phyloP scores from a whole-genome alignment of 1,139 yeast species.

The Spathaspora sp. region DNA sequence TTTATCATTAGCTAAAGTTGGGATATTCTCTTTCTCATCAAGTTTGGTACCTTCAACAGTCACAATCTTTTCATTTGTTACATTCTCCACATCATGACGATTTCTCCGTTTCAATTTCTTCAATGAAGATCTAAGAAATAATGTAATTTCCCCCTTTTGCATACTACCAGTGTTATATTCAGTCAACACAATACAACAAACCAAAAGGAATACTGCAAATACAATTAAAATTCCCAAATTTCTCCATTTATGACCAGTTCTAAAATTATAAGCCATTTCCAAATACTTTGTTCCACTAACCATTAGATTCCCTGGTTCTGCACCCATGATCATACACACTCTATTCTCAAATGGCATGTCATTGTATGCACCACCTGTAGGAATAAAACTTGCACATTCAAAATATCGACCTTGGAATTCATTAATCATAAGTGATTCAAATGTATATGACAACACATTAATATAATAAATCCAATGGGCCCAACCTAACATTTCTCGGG shows the following conservation, averaged over 20 bases:
- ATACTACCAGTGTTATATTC: constrained; percentile 74
- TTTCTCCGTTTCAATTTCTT: constrained; percentile 41
- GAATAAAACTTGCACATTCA: constrained; percentile 47
- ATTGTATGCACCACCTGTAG: constrained; percentile 52
- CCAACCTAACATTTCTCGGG: constrained; percentile 62
- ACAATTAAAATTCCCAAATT: constrained; percentile 71
- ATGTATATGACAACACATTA: constrained; percentile 57
- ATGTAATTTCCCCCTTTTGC: constrained; percentile 82
- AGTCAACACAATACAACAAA: constrained; percentile 54
- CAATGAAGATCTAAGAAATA: constrained; percentile 58
- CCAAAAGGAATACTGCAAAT: constrained; percentile 55
- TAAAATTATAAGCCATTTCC: constrained; percentile 44
- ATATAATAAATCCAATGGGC: constrained; percentile 60
- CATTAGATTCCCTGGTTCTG: constrained; percentile 52
- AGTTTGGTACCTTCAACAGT: constrained; percentile 7
- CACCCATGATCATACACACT: constrained; percentile 67
- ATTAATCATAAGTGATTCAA: constrained; percentile 56
- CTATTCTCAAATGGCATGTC: constrained; percentile 26
- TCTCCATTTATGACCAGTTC: constrained; percentile 74
- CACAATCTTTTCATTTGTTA: constrained; percentile 8
- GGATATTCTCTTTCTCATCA: constrained; percentile 4
- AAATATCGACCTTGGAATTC: constrained; percentile 52
- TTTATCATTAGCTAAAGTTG: constrained; percentile 9
- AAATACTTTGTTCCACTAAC: constrained; percentile 66
- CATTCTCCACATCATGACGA: constrained; percentile 17